phyloP scores from a whole-genome alignment of 768 basidiomycete genomes.

The Neoboletus magnificus region DNA sequence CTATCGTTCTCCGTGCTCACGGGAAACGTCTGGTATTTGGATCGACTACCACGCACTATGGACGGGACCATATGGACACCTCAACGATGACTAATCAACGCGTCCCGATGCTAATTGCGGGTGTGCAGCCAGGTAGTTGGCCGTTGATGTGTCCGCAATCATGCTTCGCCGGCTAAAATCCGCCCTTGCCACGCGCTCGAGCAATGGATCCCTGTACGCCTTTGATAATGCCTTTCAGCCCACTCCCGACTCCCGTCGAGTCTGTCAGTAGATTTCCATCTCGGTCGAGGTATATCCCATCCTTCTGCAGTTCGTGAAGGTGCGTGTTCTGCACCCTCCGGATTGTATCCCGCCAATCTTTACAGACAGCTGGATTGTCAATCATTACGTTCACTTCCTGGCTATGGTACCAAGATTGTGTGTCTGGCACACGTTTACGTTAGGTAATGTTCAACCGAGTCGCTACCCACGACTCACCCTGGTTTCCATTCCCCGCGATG shows the following conservation, averaged over 20 bases:
- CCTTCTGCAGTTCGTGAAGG: constrained; percentile 42
- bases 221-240: constrained; percentile 38
- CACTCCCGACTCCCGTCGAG: constrained; percentile 37
- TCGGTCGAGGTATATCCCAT: constrained; percentile 57
- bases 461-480: constrained; percentile 35
- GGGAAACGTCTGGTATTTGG: neutral
- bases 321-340: constrained; percentile 54
- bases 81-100: constrained; percentile 14
- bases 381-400: constrained; percentile 68
- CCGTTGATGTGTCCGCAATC: neutral
- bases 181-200: constrained; percentile 41
- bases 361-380: constrained; percentile 49
- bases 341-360: constrained; percentile 55
- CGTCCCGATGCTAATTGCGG: neutral
- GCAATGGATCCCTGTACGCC: constrained; percentile 42
- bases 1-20: neutral
- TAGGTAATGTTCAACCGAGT: constrained; percentile 2
- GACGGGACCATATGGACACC: constrained; percentile 5
- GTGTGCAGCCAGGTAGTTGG: neutral
- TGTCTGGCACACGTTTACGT: constrained; percentile 34
- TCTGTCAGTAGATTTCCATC: constrained; percentile 40
- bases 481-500: constrained; percentile 70
- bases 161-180: constrained; percentile 25
- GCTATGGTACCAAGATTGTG: constrained; percentile 71
- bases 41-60: neutral